Percentiles rank a stretch among this genome's conserved stretches.
Conservation (phyloP, 331 rosid genomes). For the Stylosanthes scabra region DNA sequence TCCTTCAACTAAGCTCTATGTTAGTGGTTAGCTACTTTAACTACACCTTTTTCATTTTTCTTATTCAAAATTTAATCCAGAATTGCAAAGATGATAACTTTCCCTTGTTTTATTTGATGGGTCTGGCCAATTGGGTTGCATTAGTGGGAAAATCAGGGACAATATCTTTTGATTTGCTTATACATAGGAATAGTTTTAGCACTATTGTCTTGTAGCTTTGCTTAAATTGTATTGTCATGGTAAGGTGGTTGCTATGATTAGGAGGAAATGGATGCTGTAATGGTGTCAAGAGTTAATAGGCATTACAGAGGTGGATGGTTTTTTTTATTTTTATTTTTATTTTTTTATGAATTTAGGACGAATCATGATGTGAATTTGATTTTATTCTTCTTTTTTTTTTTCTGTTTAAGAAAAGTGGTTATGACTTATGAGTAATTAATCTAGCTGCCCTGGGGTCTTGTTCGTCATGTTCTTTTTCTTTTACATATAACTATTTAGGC, state of each 20-base stretch:
- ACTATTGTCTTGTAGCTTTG: background rate
- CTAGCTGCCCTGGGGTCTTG: background rate
- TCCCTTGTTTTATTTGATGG: background rate
- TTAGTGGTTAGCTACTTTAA: constrained; percentile 68
- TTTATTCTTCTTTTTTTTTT: background rate
- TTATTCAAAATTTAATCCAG: background rate
- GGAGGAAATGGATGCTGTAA: background rate
- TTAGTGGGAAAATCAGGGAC: background rate
- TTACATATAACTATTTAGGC: background rate
- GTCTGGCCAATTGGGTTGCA: constrained; percentile 9
- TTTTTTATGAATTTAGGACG: background rate
- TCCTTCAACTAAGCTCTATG: constrained; percentile 69
- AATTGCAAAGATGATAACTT: constrained; percentile 15
- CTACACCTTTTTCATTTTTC: constrained; percentile 20
- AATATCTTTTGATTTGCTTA: constrained; percentile 17
- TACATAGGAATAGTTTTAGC: background rate
- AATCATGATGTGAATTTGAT: constrained; percentile 9
- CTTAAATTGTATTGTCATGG: constrained; percentile 4
- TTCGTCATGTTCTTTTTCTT: background rate
- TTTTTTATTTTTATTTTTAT: too few relatives aligned
- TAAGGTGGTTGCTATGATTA: constrained; percentile 3
- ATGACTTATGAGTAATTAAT: background rate
- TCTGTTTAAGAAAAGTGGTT: too few relatives aligned
- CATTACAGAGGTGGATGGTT: background rate
- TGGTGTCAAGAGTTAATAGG: constrained; percentile 15